Conservation (phyloP, 306 rosid genomes). For the Cicer judaicum region DNA sequence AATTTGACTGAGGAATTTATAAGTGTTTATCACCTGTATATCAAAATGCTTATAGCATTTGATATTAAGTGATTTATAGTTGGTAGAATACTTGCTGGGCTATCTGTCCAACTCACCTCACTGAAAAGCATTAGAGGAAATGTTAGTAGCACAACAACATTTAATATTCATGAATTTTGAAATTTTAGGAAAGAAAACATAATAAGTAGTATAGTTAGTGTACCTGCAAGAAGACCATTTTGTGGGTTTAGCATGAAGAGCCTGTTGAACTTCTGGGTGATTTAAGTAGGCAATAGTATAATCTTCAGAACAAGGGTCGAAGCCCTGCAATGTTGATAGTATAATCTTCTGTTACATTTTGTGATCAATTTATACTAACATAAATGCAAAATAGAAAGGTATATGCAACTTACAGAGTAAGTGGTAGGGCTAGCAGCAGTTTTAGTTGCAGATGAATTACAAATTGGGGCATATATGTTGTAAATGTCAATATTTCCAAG, state of each 20-base stretch:
- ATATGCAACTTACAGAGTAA: constrained; percentile 49
- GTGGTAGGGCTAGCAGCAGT: background rate
- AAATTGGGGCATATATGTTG: constrained; percentile 59
- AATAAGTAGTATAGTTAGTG: background rate
- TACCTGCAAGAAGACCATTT: constrained; percentile 65
- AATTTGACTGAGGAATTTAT: background rate
- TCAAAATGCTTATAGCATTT: constrained; percentile 44
- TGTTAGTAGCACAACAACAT: background rate
- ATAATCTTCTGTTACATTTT: constrained; percentile 6
- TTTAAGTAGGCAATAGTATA: constrained; percentile 57
- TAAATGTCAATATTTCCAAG: constrained; percentile 45
- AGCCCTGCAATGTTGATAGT: constrained; percentile 44
- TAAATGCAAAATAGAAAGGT: background rate
- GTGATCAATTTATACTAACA: background rate
- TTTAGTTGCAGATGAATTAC: constrained; percentile 41
- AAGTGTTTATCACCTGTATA: constrained; percentile 21
- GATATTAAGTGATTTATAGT: constrained; percentile 40
- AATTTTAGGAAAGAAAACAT: constrained; percentile 11
- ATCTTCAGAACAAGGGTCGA: constrained; percentile 63
- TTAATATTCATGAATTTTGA: background rate
- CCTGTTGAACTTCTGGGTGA: constrained; percentile 60
- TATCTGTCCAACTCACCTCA: constrained; percentile 50
- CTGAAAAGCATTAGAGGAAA: constrained; percentile 45
- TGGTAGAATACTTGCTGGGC: constrained; percentile 47
- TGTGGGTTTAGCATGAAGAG: constrained; percentile 56